Evolutionary conservation across 2,329 filamentous ascomycete species (phyloP), one percentile per base, ranked within the genome.

Genomic region (Fusarium piperis): DNA sequence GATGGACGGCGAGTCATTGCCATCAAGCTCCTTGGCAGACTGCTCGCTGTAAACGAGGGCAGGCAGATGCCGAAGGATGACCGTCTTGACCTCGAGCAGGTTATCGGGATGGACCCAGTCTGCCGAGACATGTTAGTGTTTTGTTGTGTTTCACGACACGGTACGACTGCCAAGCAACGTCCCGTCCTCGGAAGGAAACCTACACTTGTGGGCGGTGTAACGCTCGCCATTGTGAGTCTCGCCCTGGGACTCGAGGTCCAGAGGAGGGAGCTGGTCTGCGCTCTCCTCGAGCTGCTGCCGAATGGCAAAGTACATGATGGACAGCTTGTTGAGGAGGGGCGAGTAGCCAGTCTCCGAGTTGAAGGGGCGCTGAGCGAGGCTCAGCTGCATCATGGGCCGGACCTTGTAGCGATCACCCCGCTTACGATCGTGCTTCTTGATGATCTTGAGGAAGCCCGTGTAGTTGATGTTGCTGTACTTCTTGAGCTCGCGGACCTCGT

Each of bases 341-440:
- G 94, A 92, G 83, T 98, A 98, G 75, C 94, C 93, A 73, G 87
- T 84, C 81, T 98, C 96, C 65, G 94, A 95, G 83, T 98, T 97
- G 87, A 99, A 97, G 13, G 95, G 94, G 68, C 95, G 87, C 72
- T 94, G 90, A n/a, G 93, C 90, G 77, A 99, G 84, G 76, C 93
- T 93, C 76, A 97, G 92, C 83, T 97, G 93, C 83, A 98, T 91
- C 85, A 98, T 91, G 30, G 96, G 95, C 26, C 94, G 91, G 74
- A 98, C 93, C 80, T 92, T 94, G 85, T 98, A 98, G 59, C 91
- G 88, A 73, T 91, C 88, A 62, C 95, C 95, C 73, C 95, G 89
- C 84, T 95, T 97, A 74, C 96, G 93, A 83, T 99, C 96, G 83
- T 99, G 96, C 85, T 99, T 99, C 90, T 99, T 99, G 63, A 94